Evolutionary conservation across 169 alveolate species (phyloP).

Genomic region (Eimeria tenella): DNA sequence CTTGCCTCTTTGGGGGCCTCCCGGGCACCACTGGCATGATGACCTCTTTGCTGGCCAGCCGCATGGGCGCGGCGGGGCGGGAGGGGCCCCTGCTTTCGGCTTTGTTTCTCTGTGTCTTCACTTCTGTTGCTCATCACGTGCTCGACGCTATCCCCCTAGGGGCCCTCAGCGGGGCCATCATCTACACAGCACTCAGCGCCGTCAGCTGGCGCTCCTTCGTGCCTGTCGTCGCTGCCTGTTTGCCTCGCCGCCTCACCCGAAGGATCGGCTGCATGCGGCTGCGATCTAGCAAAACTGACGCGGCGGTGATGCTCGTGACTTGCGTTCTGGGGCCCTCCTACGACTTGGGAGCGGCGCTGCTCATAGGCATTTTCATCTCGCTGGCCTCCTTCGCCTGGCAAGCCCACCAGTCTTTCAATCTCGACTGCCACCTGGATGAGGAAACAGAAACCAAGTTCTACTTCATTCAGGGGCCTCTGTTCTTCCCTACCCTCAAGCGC

Average conservation of each 20-base stretch:
- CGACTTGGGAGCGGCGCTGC: slow-evolving; percentile 57
- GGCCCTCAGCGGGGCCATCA: slow-evolving; percentile 59
- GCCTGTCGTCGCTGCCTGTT: slow-evolving; percentile 36
- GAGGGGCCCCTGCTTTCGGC: slow-evolving; percentile 43
- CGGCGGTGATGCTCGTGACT: slow-evolving; percentile 49
- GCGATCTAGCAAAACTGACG: slow-evolving; percentile 38
- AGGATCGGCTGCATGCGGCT: slow-evolving; percentile 31
- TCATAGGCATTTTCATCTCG: slow-evolving; percentile 46
- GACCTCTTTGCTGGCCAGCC: slow-evolving; percentile 32
- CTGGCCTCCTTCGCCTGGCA: slow-evolving; percentile 54
- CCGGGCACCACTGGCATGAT: slow-evolving; percentile 64
- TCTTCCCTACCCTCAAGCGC: slow-evolving; percentile 31
- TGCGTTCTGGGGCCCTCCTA: neutral
- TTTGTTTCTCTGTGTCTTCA: slow-evolving; percentile 10
- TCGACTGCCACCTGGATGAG: neutral
- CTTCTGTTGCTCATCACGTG: slow-evolving; percentile 22
- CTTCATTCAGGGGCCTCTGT: slow-evolving; percentile 51
- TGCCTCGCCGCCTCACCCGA: slow-evolving; percentile 9
- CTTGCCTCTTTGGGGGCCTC: slow-evolving; percentile 49
- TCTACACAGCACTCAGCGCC: slow-evolving; percentile 58
- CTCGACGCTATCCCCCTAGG: slow-evolving; percentile 60
- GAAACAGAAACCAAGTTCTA: slow-evolving; percentile 31
- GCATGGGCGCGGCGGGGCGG: slow-evolving; percentile 47
- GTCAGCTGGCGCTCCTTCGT: slow-evolving; percentile 38
- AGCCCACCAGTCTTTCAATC: neutral